Evolutionary conservation across 1,284 basidiomycete species (phyloP), one percentile per base, ranked within the genome.

Genomic region (Cryptococcus sp.): DNA sequence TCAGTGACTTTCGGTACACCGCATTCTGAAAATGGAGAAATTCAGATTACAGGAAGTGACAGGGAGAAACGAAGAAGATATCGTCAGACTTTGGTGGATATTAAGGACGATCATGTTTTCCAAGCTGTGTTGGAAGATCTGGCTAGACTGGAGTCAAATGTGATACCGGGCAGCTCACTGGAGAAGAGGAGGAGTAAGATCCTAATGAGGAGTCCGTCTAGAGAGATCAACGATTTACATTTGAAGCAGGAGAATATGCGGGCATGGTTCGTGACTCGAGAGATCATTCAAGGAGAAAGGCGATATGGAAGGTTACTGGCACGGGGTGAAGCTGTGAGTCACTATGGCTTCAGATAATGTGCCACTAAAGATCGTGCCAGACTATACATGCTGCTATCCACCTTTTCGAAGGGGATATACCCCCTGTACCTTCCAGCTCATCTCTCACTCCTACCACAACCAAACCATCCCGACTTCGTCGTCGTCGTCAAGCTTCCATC

Each of bases 191-290:
- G 45, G 36, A 3, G 5, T 13, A n/a, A 44, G 54, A n/a, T 13
- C 4, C 30, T 52, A 23, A 23, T 23, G 23, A 23, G 49, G 32
- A 36, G 10, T 23, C 5, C 13, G 33, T 10, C 30, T 4, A 10
- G 44, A 36, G 53, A 44, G 13, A 32, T 8, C 32, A 45, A 34
- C 15, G 10, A 33, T 23, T n/a, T 13, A 11, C 15, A 45, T 43
- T 23, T 23, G 23, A 13, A 5, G 46, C 32, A 55, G 33, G 33
- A 59, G 8, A 49, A 34, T 41, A 56, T 65, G 7, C 45, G 55
- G n/a, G 66, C 66, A 13, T 70, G 68, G 68, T 70, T 70, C 50
- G 58, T 66, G 2, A 70, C 63, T 14, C 56, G 68, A 37, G 68
- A 70, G 57, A 45, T 70, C 11, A 62, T 70, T 1, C 63, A 68